phyloP scores from a whole-genome alignment of 1,284 basidiomycete genomes.

The Xerocomus tenax region DNA sequence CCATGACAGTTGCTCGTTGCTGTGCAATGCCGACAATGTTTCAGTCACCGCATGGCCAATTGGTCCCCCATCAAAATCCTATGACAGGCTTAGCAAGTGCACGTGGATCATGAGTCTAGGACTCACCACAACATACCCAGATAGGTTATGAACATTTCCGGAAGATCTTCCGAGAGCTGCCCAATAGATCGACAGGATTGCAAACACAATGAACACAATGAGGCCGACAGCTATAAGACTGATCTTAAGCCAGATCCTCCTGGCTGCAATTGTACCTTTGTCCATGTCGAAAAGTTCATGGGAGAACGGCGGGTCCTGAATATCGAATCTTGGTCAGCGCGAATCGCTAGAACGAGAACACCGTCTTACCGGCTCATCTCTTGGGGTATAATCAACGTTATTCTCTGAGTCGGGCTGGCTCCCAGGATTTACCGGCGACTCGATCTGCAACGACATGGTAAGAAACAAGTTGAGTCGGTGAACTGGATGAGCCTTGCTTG shows the following conservation, averaged over 20 bases:
- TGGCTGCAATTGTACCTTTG: slow-evolving; percentile 25
- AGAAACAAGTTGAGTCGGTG: background rate
- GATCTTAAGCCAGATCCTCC: slow-evolving; percentile 30
- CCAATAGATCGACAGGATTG: slow-evolving; percentile 35
- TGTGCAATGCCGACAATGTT: slow-evolving; percentile 27
- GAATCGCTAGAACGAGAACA: background rate
- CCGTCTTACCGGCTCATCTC: slow-evolving; percentile 11
- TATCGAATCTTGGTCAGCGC: slow-evolving; percentile 24
- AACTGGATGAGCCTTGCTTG: background rate
- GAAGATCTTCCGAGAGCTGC: slow-evolving; percentile 30
- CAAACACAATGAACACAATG: slow-evolving; percentile 28
- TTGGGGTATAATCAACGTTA: background rate
- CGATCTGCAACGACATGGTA: slow-evolving; percentile 1
- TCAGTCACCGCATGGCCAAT: slow-evolving; percentile 38
- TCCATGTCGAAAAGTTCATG: slow-evolving; percentile 32
- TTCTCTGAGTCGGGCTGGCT: slow-evolving; percentile 1
- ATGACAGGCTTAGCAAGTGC: background rate
- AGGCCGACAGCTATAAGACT: slow-evolving; percentile 20
- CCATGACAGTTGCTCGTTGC: slow-evolving; percentile 33
- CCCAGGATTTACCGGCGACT: slow-evolving; percentile 1
- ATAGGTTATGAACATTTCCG: slow-evolving; percentile 30
- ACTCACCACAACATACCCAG: slow-evolving; percentile 36
- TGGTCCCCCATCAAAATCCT: slow-evolving; percentile 49
- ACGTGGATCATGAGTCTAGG: background rate
- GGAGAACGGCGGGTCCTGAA: slow-evolving; percentile 30